These are phyloP conservation scores for Cladosporium sp. DNA, from an alignment of 2,329 filamentous ascomycete species.

Conservation along the genomic window DNA sequence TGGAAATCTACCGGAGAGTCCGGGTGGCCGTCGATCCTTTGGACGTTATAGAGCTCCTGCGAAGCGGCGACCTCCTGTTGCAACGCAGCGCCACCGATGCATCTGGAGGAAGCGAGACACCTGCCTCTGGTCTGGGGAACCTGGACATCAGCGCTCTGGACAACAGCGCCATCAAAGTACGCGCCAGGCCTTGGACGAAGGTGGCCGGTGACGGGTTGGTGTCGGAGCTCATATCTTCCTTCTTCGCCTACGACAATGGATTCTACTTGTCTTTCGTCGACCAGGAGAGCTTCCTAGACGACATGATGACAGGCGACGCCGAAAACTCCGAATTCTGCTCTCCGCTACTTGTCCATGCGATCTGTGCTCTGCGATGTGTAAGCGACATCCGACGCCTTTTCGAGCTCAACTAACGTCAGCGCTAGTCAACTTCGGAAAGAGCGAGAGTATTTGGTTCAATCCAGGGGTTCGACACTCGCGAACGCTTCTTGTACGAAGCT, in stretches of 20 bases:
- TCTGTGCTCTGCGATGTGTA: constrained; percentile 17
- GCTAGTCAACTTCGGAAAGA: constrained; percentile 7
- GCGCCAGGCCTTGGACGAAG: constrained; percentile 5
- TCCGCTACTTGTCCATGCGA: constrained; percentile 34
- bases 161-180: constrained; percentile 8
- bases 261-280: constrained; percentile 11
- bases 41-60: constrained; percentile 4
- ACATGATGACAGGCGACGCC: constrained; percentile 3
- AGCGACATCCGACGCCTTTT: not conserved
- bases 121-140: constrained; percentile 3
- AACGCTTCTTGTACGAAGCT: constrained; percentile 5
- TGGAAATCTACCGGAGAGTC: constrained; percentile 10
- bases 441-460: constrained; percentile 8
- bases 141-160: constrained; percentile 7
- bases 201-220: constrained; percentile 8
- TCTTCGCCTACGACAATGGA: constrained; percentile 11
- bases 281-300: constrained; percentile 9
- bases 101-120: not conserved
- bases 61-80: constrained; percentile 2
- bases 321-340: constrained; percentile 18
- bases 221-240: constrained; percentile 7
- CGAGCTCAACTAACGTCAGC: not conserved
- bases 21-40: constrained; percentile 5
- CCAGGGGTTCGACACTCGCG: constrained; percentile 6
- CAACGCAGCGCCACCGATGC: not conserved